These are phyloP conservation scores for Mentha longifolia DNA, from an alignment of 257 asterid genomes.

Conservation along the genomic window DNA sequence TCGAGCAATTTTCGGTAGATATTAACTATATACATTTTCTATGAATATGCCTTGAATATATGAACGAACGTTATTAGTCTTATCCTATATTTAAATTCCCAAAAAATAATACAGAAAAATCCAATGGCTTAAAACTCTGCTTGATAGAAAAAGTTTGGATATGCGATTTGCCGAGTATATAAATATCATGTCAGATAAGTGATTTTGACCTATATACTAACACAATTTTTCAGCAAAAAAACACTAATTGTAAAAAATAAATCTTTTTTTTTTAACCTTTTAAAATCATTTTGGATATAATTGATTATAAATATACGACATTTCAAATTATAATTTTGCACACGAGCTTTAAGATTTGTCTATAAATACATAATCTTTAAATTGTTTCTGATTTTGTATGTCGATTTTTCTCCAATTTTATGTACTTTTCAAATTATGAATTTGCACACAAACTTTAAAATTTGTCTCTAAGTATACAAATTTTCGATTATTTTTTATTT, in stretches of 20 bases:
- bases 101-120: background rate
- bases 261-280: background rate
- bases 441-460: no score
- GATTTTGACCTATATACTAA: background rate
- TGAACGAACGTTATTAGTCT: background rate
- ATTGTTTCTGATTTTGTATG: no score
- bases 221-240: background rate
- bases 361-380: no score
- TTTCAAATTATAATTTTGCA: no score
- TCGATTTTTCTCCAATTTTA: no score
- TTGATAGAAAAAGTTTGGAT: background rate
- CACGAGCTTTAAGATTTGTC: no score
- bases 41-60: background rate
- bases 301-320: no score
- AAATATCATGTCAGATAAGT: background rate
- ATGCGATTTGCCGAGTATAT: background rate
- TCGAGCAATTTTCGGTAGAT: no score
- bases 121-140: background rate
- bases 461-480: no score
- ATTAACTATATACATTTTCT: background rate
- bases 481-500: no score
- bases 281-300: background rate
- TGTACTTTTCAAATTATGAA: no score
- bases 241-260: background rate
- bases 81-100: background rate